Conservation (phyloP, 805 yeast species). For the Candida coquimbonensis region DNA sequence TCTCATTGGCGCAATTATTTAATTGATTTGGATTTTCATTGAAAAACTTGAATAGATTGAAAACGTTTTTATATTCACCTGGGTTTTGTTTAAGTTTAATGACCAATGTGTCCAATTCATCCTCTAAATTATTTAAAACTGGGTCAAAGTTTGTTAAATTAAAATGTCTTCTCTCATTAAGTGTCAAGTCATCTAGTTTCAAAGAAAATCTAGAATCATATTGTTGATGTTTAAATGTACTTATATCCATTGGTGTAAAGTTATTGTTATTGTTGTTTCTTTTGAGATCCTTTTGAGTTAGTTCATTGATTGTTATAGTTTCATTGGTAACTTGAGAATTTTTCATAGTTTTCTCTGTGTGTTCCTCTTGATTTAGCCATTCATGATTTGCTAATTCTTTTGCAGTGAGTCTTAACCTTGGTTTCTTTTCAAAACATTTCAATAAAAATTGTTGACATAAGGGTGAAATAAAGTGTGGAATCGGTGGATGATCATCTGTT, state of each 20-base stretch:
- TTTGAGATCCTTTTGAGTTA: constrained; percentile 9
- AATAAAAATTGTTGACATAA: constrained; percentile 48
- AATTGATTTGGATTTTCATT: not conserved
- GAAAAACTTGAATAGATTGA: not conserved
- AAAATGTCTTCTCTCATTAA: not conserved
- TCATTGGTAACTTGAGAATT: no score
- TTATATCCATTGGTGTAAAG: constrained; percentile 16
- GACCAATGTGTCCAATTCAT: not conserved
- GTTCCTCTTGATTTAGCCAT: constrained; percentile 39
- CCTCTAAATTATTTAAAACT: not conserved
- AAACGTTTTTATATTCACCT: not conserved
- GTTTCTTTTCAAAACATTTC: constrained; percentile 68
- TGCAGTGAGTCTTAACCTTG: constrained; percentile 52
- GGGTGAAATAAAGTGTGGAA: constrained; percentile 46
- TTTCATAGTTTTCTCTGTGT: not conserved
- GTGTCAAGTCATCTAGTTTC: constrained; percentile 7
- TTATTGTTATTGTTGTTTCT: constrained; percentile 16
- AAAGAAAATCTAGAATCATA: constrained; percentile 7
- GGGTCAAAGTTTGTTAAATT: constrained; percentile 12
- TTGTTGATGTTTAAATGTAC: constrained; percentile 14
- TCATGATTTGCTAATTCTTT: constrained; percentile 46
- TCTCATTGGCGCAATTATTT: not conserved
- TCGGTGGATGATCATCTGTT: constrained; percentile 60
- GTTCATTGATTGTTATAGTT: constrained; percentile 1
- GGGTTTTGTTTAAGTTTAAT: not conserved